phyloP scores from a whole-genome alignment of 106 monocot genomes.

The Dendrobium chrysotoxum region DNA sequence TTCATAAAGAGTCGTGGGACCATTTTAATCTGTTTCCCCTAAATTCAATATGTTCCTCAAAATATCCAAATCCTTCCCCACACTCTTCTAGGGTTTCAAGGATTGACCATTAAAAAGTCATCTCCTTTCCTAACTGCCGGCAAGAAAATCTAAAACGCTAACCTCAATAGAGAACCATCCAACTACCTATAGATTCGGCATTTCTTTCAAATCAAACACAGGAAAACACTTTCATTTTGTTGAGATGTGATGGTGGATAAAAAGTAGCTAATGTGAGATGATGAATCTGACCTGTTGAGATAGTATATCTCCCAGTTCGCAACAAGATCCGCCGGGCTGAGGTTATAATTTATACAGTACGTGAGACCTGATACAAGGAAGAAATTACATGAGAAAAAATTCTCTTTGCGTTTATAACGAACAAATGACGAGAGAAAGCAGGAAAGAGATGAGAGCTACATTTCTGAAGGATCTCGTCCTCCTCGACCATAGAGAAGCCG shows the following conservation, averaged over 20 bases:
- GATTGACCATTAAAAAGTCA: too few species aligned
- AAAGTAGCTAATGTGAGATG: neutral
- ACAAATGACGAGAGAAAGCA: neutral
- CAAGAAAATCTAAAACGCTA: too few species aligned
- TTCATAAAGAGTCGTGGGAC: too few species aligned
- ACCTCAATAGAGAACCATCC: too few species aligned
- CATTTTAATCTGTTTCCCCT: too few species aligned
- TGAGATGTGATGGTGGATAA: neutral
- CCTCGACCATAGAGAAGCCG: constrained; percentile 62
- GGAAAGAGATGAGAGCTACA: constrained; percentile 25
- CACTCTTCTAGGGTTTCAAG: neutral
- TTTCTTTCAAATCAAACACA: neutral
- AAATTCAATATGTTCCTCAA: neutral
- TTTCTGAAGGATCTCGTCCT: constrained; percentile 56
- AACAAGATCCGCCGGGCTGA: constrained; percentile 69
- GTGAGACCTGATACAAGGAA: constrained; percentile 31
- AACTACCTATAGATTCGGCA: too few species aligned
- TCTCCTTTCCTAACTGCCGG: neutral
- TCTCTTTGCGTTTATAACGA: neutral
- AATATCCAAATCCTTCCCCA: neutral
- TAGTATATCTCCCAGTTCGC: constrained; percentile 90
- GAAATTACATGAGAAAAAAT: neutral
- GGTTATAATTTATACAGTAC: constrained; percentile 75
- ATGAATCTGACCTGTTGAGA: constrained; percentile 59
- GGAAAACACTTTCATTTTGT: neutral